Percentiles rank a stretch among this genome's conserved stretches.
Conservation (phyloP, 306 rosid genomes). For the Dalbergia cultrata region DNA sequence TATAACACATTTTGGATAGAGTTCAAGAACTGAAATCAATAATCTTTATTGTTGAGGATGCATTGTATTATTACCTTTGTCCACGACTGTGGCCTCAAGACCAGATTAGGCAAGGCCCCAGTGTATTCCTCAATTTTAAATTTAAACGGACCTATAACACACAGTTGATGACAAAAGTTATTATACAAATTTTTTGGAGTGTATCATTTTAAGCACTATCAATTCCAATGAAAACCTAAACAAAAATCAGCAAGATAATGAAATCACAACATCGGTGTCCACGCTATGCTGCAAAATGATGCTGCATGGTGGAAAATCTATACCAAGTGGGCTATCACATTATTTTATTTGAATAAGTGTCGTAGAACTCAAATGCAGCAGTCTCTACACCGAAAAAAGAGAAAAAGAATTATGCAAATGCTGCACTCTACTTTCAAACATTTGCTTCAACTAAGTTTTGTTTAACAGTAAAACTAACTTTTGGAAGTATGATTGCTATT, state of each 20-base stretch:
- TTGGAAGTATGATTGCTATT: no score
- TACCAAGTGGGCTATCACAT: background rate
- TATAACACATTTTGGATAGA: background rate
- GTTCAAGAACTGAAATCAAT: background rate
- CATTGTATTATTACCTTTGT: constrained; percentile 61
- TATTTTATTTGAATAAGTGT: background rate
- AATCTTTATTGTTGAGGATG: background rate
- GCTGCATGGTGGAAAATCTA: background rate
- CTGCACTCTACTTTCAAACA: background rate
- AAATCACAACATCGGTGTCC: background rate
- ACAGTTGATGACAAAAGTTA: constrained; percentile 20
- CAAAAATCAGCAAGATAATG: background rate
- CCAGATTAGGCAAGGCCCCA: constrained; percentile 63
- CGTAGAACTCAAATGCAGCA: background rate
- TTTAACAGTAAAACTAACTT: background rate
- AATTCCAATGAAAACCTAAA: background rate
- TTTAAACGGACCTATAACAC: constrained; percentile 60
- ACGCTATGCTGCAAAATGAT: background rate
- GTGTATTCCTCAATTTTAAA: constrained; percentile 53
- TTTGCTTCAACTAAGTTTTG: no score
- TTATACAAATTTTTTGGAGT: background rate
- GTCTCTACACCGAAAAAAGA: background rate
- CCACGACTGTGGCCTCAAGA: constrained; percentile 68
- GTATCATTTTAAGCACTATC: constrained; percentile 1
- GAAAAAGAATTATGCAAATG: background rate